These are phyloP conservation scores for Pezicula rhizophila DNA, from an alignment of 2,329 filamentous ascomycete species.

Conservation along the genomic window DNA sequence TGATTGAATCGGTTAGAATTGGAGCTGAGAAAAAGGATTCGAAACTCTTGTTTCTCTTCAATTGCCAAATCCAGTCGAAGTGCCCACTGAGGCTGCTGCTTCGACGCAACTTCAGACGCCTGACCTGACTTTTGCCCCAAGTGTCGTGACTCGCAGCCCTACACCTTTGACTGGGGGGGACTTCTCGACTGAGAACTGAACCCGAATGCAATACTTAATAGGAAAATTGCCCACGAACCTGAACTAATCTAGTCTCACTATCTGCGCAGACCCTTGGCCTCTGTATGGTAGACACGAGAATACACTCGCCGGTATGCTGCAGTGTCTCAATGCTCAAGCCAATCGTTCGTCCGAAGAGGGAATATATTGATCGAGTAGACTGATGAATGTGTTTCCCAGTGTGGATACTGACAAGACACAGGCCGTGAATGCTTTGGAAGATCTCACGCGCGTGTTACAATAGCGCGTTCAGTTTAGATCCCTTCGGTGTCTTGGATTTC, in stretches of 20 bases:
- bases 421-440: background rate
- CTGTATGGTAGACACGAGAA: too few species aligned
- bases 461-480: too few species aligned
- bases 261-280: too few species aligned
- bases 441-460: background rate
- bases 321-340: slow-evolving; percentile 24
- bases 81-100: background rate
- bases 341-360: slow-evolving; percentile 24
- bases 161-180: too few species aligned
- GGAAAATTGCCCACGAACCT: background rate
- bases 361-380: slow-evolving; percentile 8
- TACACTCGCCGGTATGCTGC: slow-evolving; percentile 16
- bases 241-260: background rate
- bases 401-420: background rate
- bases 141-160: too few species aligned
- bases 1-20: slow-evolving; percentile 16
- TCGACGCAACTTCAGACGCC: too few species aligned
- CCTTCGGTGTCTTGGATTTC: too few species aligned
- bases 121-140: too few species aligned
- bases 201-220: too few species aligned
- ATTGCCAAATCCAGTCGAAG: background rate
- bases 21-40: background rate
- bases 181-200: too few species aligned
- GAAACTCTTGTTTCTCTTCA: background rate
- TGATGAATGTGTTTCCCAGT: background rate